Evolutionary conservation across 768 basidiomycete species (phyloP).

Genomic region (Mycena metata): DNA sequence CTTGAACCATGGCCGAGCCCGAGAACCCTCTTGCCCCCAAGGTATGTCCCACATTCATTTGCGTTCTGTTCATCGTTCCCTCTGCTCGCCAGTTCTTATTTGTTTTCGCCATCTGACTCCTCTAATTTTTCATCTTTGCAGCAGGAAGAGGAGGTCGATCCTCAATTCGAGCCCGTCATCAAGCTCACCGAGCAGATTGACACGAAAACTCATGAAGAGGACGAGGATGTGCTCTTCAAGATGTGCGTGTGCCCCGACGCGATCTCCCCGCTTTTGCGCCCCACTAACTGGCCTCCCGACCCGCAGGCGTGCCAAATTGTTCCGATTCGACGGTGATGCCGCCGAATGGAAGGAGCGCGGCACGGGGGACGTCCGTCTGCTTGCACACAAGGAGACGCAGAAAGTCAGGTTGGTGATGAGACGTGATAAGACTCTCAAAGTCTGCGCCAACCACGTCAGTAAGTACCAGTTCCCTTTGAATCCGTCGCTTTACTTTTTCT

Average conservation of each 20-base stretch:
- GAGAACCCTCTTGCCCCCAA: slow-evolving; percentile 79
- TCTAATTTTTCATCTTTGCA: slow-evolving; percentile 38
- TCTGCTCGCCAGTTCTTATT: background rate
- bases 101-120: slow-evolving; percentile 30
- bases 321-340: slow-evolving; percentile 85
- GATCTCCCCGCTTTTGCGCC: slow-evolving; percentile 49
- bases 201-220: slow-evolving; percentile 95
- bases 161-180: slow-evolving; percentile 96
- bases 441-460: slow-evolving; percentile 98
- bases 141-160: slow-evolving; percentile 86
- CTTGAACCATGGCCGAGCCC: slow-evolving; percentile 66
- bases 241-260: slow-evolving; percentile 74
- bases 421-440: slow-evolving; percentile 99
- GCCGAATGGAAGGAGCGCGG: slow-evolving; percentile 99
- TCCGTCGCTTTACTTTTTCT: slow-evolving; percentile 12
- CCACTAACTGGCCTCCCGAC: slow-evolving; percentile 41
- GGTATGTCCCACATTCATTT: slow-evolving; percentile 59
- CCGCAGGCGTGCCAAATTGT: slow-evolving; percentile 95
- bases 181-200: slow-evolving; percentile 96
- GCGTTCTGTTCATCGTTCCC: background rate
- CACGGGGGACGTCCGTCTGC: slow-evolving; percentile 94
- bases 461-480: slow-evolving; percentile 50
- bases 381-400: slow-evolving; percentile 89
- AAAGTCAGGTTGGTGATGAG: slow-evolving; percentile 98
- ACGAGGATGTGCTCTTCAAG: slow-evolving; percentile 95